Conservation (phyloP, 2,329 filamentous ascomycete genomes). For the Paraphaeosphaeria sporulosa region DNA sequence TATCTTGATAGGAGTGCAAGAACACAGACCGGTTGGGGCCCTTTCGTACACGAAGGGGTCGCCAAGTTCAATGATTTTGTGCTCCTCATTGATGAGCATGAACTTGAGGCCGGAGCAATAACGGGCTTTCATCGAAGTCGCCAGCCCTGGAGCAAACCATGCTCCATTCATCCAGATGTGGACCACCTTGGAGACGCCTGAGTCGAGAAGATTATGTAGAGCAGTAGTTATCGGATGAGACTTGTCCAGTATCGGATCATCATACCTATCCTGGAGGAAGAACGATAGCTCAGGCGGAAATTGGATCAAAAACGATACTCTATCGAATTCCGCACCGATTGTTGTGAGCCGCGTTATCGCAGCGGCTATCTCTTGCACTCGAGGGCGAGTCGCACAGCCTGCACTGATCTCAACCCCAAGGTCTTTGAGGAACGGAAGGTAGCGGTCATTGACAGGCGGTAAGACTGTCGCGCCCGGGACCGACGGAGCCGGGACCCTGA, state of each 20-base stretch:
- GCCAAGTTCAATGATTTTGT: not conserved
- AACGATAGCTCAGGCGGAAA: conserved; percentile 19
- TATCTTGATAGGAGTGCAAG: not conserved
- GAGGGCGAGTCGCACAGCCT: conserved; percentile 8
- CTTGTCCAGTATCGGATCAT: conserved; percentile 26
- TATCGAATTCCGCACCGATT: conserved; percentile 23
- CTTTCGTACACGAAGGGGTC: not conserved
- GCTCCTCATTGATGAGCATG: not conserved
- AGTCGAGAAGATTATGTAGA: conserved; percentile 18
- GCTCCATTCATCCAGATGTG: conserved; percentile 18
- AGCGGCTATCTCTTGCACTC: conserved; percentile 17
- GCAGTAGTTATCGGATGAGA: conserved; percentile 25
- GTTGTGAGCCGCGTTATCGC: conserved; percentile 20
- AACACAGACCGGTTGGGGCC: not conserved
- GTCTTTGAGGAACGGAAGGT: conserved; percentile 26
- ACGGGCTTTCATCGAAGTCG: conserved; percentile 12
- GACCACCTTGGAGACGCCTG: conserved; percentile 14
- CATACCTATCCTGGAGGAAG: conserved; percentile 23
- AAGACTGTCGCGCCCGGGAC: conserved; percentile 21
- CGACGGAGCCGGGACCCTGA: conserved; percentile 10
- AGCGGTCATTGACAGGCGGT: conserved; percentile 27
- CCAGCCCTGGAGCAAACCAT: conserved; percentile 26
- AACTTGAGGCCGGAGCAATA: conserved; percentile 20
- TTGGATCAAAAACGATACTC: conserved; percentile 19
- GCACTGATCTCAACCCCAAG: conserved; percentile 16